Percentiles rank a stretch among this genome's conserved stretches.
Evolutionary conservation across 495 filamentous ascomycete genomes (phyloP).

Genomic region (Apodospora peruviana): DNA sequence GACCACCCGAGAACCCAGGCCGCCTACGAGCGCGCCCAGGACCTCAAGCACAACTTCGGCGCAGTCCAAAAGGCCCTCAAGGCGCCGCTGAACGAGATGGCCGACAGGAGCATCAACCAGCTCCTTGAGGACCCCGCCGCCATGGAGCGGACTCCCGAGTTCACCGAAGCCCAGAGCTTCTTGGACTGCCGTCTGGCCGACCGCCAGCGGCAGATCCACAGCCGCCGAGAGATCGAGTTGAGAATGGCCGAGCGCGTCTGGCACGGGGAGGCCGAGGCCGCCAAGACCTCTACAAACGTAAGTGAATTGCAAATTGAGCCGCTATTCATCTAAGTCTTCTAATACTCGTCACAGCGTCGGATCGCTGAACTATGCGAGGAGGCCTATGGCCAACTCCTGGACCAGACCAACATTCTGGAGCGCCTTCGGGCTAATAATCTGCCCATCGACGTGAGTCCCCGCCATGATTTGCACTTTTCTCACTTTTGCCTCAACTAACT

Average conservation of each 20-base stretch:
- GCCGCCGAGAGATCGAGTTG: conserved; percentile 14
- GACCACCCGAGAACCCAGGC: conserved; percentile 35
- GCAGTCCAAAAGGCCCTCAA: conserved; percentile 33
- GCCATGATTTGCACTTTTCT: not conserved
- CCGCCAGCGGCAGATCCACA: conserved; percentile 10
- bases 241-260: conserved; percentile 13
- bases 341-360: conserved; percentile 13
- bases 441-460: conserved; percentile 34
- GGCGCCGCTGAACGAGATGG: conserved; percentile 37
- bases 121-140: conserved; percentile 25
- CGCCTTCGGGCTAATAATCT: conserved; percentile 30
- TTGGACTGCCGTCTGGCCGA: conserved; percentile 26
- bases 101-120: conserved; percentile 31
- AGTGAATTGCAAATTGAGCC: not conserved
- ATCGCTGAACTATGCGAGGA: conserved; percentile 28
- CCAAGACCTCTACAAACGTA: conserved; percentile 13
- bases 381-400: conserved; percentile 28
- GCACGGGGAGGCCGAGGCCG: conserved; percentile 7
- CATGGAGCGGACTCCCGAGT: conserved; percentile 29
- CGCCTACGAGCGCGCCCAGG: conserved; percentile 39
- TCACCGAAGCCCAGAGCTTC: conserved; percentile 17
- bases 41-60: conserved; percentile 33
- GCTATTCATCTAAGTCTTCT: not conserved
- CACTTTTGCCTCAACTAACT: not conserved
- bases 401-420: conserved; percentile 27